Percentiles rank a stretch among this genome's conserved stretches.
Conservation (phyloP, 306 rosid genomes). For the Fragaria iinumae region DNA sequence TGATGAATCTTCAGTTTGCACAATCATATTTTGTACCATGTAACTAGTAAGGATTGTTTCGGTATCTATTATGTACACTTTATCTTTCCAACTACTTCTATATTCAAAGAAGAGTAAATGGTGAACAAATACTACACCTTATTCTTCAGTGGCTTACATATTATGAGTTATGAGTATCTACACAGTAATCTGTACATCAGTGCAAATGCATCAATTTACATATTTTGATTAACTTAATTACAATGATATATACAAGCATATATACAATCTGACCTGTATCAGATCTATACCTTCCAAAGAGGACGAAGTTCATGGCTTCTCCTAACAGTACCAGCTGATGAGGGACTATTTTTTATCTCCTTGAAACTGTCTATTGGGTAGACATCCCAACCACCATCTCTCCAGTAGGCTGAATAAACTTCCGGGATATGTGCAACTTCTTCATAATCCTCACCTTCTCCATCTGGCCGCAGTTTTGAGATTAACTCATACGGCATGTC, state of each 20-base stretch:
- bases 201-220: not conserved
- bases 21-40: not conserved
- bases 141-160: not conserved
- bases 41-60: not conserved
- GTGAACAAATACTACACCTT: constrained; percentile 6
- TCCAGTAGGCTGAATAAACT: constrained; percentile 57
- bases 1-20: not conserved
- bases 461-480: constrained; percentile 43
- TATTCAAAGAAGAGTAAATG: constrained; percentile 6
- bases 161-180: not conserved
- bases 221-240: not conserved
- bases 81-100: not conserved
- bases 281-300: constrained; percentile 21
- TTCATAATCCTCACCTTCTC: constrained; percentile 45
- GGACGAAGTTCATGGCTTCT: constrained; percentile 22
- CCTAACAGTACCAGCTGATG: not conserved
- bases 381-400: constrained; percentile 68
- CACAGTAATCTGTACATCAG: not conserved
- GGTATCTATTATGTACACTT: not conserved
- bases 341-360: constrained; percentile 11
- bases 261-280: not conserved
- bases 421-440: constrained; percentile 55
- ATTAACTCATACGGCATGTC: constrained; percentile 60
- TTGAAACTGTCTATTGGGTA: constrained; percentile 33
- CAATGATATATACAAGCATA: not conserved